Evolutionary conservation across 352 stramenopile species (phyloP).

Genomic region (Pythium rhizo-oryzae): DNA sequence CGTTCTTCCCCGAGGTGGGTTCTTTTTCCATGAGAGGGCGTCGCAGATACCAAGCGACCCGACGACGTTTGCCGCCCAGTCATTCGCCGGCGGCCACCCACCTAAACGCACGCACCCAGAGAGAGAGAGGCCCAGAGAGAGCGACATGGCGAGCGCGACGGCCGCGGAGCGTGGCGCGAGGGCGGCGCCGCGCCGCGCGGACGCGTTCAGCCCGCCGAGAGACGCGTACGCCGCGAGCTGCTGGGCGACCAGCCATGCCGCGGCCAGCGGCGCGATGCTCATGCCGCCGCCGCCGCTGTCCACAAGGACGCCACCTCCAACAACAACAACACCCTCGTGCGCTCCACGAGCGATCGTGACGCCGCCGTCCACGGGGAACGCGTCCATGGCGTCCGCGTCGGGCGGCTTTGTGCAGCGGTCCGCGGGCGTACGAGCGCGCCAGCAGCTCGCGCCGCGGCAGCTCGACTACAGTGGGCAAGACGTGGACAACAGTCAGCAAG

Average conservation of each 20-base stretch:
- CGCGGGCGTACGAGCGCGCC: background rate
- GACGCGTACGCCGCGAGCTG: background rate
- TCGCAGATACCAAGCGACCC: background rate
- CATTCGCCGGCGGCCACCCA: background rate
- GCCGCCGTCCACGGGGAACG: background rate
- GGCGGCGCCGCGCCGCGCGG: too few species aligned
- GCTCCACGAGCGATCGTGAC: background rate
- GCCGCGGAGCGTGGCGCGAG: background rate
- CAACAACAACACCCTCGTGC: background rate
- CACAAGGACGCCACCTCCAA: too few species aligned
- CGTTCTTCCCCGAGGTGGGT: background rate
- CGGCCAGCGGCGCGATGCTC: background rate
- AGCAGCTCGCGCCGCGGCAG: conserved; percentile 12
- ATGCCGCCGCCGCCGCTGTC: too few species aligned
- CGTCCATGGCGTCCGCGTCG: background rate
- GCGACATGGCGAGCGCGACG: conserved; percentile 1
- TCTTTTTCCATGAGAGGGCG: background rate
- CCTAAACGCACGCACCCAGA: background rate
- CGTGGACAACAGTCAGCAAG: background rate
- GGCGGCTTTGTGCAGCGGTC: background rate
- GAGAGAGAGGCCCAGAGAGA: background rate
- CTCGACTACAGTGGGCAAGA: background rate
- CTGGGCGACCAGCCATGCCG: background rate
- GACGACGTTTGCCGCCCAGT: too few species aligned
- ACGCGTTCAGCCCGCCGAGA: background rate